Percentiles rank a stretch among this genome's conserved stretches.
Conservation (phyloP, 2,329 filamentous ascomycete species). For the Sphaerulina vaccinii region DNA sequence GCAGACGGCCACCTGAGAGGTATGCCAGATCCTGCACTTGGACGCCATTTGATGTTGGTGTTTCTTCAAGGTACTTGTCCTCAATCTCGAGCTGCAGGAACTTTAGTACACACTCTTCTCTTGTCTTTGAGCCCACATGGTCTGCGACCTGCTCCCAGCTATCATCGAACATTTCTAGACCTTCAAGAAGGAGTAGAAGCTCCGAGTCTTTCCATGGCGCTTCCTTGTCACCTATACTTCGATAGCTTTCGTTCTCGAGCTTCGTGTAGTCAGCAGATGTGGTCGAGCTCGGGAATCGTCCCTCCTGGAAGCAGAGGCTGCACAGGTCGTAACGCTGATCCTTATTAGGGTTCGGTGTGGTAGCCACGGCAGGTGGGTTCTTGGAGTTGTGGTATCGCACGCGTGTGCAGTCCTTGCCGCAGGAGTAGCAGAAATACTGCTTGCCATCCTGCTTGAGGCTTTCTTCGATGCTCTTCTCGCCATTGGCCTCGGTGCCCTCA, state of each 20-base stretch:
- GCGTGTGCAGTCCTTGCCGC: conserved; percentile 82
- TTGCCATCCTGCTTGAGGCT: conserved; percentile 63
- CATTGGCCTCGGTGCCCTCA: conserved; percentile 55
- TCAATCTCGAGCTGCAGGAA: conserved; percentile 97
- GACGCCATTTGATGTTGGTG: conserved; percentile 55
- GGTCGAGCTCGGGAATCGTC: conserved; percentile 76
- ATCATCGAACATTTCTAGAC: conserved; percentile 87
- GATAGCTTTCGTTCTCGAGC: conserved; percentile 83
- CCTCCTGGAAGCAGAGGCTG: conserved; percentile 84
- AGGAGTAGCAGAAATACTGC: conserved; percentile 80
- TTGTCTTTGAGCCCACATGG: conserved; percentile 84
- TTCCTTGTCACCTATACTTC: conserved; percentile 75
- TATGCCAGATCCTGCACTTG: conserved; percentile 56
- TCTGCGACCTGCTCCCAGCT: conserved; percentile 93
- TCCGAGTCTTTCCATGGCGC: conserved; percentile 90
- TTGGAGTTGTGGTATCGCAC: conserved; percentile 71
- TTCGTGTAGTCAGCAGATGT: conserved; percentile 79
- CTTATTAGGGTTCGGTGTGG: conserved; percentile 52
- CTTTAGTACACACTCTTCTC: conserved; percentile 94
- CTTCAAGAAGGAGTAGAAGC: conserved; percentile 84
- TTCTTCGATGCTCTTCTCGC: conserved; percentile 66
- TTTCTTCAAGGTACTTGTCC: conserved; percentile 82
- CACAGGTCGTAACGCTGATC: conserved; percentile 82
- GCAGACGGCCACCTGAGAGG: conserved; percentile 71
- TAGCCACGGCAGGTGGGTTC: conserved; percentile 47